A percentile compares a stretch with the other conserved stretches of the same genome.
phyloP scores from a whole-genome alignment of 2,329 filamentous ascomycete species.

The Sclerotinia borealis region DNA sequence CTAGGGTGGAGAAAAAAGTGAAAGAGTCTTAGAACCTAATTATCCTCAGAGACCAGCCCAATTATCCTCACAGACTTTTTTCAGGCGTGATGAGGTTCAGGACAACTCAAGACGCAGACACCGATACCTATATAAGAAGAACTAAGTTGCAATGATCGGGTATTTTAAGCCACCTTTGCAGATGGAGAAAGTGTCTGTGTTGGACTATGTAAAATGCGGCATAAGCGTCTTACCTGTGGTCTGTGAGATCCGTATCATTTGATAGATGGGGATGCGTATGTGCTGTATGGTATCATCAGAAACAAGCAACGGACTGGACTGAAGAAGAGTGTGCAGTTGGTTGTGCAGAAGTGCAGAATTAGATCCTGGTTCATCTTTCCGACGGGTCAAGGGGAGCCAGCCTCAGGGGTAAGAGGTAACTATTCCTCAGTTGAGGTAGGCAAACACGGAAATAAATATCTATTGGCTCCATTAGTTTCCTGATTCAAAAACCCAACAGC shows the following conservation, averaged over 20 bases:
- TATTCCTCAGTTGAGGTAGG: background rate
- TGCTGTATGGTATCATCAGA: conserved; percentile 12
- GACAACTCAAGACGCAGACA: conserved; percentile 4
- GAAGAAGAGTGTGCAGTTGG: background rate
- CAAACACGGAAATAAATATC: background rate
- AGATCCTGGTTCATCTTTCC: conserved; percentile 6
- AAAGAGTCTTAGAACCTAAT: conserved; percentile 48
- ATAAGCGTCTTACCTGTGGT: conserved; percentile 10
- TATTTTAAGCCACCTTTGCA: background rate
- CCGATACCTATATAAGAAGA: conserved; percentile 10
- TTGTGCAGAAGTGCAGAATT: conserved; percentile 5
- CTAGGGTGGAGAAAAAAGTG: conserved; percentile 36
- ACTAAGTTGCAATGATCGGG: background rate
- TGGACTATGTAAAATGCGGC: conserved; percentile 7
- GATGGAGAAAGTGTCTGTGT: conserved; percentile 7
- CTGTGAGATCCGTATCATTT: conserved; percentile 12
- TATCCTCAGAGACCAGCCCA: conserved; percentile 8
- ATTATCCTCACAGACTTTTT: background rate
- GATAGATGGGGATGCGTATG: conserved; percentile 7
- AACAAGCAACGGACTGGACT: conserved; percentile 4
- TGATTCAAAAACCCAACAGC: background rate
- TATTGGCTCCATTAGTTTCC: background rate
- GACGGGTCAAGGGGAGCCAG: background rate
- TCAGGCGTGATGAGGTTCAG: conserved; percentile 6
- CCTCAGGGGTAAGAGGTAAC: conserved; percentile 1